Base-by-base conservation (phyloP, 2,329 filamentous ascomycete species). In the Knufia fluminis region DNA sequence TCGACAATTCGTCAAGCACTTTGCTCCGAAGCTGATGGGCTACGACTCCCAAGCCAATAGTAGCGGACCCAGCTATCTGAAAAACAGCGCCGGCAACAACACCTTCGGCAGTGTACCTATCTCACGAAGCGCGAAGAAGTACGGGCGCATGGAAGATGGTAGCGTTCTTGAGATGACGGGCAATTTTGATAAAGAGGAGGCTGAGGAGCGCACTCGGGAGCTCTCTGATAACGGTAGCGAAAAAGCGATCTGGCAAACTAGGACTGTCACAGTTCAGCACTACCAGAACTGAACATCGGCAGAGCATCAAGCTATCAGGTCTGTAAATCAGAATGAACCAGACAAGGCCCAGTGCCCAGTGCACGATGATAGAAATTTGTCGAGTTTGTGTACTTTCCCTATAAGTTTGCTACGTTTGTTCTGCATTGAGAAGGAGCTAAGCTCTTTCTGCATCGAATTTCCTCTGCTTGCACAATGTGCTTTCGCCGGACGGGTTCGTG, bases 191-290 rank as follows among this genome's bases (percentile, higher is more conserved):
- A 23, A 23, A n/a, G 20, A 14, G 14, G 4, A 43, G 10, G 39
- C 14, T 28, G 8, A 43, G 8, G 19, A 23, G 19, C 6, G 16
- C 19, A 20, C 6, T 23, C 12, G 10, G 4, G 39, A 43, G 8
- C 6, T 43, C 20, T 6, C 39, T 4, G 42, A 46, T 32, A 19
- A 46, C 19, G n/a, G 26, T 28, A 46, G 42, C 26, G 26, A 33
- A 19, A 46, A 19, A 20, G 42, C 22, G 12, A 46, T 46, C 22
- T 33, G 42, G 42, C 22, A 46, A 24, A 46, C 42, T 8, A 46
- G 16, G 22, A 46, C 42, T 12, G 42, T 46, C 6, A 31, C 22
- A 10, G 26, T 46, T 4, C 14, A 46, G 9, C 20, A 42, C 17
- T 4, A 16, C 4, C 35, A 38, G 35, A 38, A 28, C 6, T 28